These are phyloP conservation scores for Hippophae tibetana DNA, from an alignment of 306 rosid genomes.

Conservation along the genomic window DNA sequence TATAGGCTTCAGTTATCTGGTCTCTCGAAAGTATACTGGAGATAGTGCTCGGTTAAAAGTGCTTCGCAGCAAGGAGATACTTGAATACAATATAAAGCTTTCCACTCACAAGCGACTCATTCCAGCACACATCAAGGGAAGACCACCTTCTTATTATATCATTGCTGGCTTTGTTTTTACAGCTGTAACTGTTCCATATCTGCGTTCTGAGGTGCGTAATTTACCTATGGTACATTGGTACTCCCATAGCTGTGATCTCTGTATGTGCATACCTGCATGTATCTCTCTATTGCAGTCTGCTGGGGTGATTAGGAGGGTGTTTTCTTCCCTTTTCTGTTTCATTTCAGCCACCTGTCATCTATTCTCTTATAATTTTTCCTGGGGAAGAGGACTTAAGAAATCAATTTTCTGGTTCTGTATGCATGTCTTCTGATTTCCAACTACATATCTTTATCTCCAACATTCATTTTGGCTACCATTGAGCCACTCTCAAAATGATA, in stretches of 20 bases:
- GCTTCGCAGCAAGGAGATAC: slow-evolving; percentile 41
- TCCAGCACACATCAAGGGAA: slow-evolving; percentile 70
- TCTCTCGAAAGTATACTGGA: slow-evolving; percentile 72
- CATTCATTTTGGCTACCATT: too few relatives aligned
- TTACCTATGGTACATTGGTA: not conserved
- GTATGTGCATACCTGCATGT: too few relatives aligned
- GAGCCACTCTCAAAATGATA: too few relatives aligned
- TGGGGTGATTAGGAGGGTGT: too few relatives aligned
- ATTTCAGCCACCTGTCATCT: not conserved
- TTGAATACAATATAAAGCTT: slow-evolving; percentile 45
- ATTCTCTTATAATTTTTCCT: not conserved
- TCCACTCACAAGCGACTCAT: slow-evolving; percentile 61
- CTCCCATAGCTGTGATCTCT: too few relatives aligned
- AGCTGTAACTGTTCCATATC: slow-evolving; percentile 73
- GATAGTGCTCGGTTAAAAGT: slow-evolving; percentile 47
- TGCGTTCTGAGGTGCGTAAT: slow-evolving; percentile 65
- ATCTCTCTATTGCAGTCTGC: too few relatives aligned
- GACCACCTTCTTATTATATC: slow-evolving; percentile 72
- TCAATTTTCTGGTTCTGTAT: not conserved
- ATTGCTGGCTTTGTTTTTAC: slow-evolving; percentile 72
- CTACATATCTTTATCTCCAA: too few relatives aligned
- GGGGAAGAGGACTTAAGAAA: not conserved
- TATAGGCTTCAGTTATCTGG: slow-evolving; percentile 77
- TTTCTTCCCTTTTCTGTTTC: not conserved
- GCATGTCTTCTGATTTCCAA: not conserved